Conservation (phyloP, 495 filamentous ascomycete species). For the Tuber brumale region DNA sequence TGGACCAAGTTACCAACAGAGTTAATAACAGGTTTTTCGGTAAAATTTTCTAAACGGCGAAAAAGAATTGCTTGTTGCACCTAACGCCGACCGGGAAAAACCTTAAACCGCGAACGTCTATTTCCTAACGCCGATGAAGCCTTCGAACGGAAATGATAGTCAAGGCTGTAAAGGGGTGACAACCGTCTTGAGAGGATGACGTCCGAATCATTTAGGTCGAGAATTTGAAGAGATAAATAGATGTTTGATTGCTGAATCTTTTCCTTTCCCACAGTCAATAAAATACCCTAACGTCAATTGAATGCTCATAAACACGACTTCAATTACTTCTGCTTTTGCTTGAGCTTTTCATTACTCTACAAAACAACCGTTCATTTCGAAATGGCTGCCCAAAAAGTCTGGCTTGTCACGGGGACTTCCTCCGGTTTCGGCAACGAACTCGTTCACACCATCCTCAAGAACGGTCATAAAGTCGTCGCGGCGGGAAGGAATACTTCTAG, state of each 20-base stretch:
- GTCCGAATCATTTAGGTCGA: neutral
- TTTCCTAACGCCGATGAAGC: neutral
- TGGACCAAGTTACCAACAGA: too few species aligned
- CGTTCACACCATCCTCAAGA: constrained; percentile 45
- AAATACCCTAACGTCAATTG: neutral
- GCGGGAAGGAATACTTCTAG: constrained; percentile 48
- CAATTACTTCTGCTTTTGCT: neutral
- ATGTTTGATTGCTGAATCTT: neutral
- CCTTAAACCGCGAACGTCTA: neutral
- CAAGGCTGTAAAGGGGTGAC: neutral
- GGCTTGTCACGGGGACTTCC: constrained; percentile 50
- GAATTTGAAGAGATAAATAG: neutral
- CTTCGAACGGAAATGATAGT: neutral
- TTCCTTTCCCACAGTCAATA: neutral
- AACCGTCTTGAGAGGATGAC: neutral
- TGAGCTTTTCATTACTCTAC: neutral
- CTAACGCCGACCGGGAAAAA: neutral
- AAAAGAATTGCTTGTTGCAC: neutral
- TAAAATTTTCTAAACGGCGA: too few species aligned
- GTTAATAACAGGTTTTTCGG: neutral
- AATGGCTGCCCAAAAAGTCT: constrained; percentile 42
- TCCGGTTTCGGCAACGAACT: constrained; percentile 49
- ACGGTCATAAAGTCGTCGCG: constrained; percentile 54
- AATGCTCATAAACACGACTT: neutral
- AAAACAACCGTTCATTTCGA: neutral